Conservation (phyloP, 2,329 filamentous ascomycete species). For the Xylariaceae sp. region DNA sequence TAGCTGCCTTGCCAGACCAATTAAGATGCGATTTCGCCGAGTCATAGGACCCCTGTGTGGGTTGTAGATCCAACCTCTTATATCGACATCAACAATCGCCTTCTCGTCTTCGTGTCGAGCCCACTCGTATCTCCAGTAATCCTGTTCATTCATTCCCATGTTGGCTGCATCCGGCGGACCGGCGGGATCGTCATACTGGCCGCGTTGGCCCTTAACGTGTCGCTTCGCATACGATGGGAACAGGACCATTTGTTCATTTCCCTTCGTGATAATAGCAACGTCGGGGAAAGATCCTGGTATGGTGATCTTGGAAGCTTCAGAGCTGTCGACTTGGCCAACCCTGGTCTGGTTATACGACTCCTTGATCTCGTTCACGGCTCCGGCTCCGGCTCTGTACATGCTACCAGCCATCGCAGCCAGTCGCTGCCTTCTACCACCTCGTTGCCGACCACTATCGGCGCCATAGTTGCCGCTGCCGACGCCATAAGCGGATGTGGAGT, state of each 20-base stretch:
- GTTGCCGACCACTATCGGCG: slow-evolving; percentile 45
- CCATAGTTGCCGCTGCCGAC: slow-evolving; percentile 32
- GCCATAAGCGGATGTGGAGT: slow-evolving; percentile 29
- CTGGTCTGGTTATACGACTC: slow-evolving; percentile 56
- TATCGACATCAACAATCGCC: slow-evolving; percentile 88
- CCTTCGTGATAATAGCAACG: slow-evolving; percentile 72
- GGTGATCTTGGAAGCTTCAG: slow-evolving; percentile 33
- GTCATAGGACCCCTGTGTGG: slow-evolving; percentile 82
- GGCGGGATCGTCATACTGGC: slow-evolving; percentile 26
- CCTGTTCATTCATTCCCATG: slow-evolving; percentile 52
- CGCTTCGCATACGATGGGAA: slow-evolving; percentile 90
- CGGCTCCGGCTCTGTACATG: slow-evolving; percentile 52
- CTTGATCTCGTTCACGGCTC: slow-evolving; percentile 54
- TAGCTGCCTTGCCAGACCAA: slow-evolving; percentile 80
- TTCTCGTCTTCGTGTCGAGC: slow-evolving; percentile 74
- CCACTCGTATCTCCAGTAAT: slow-evolving; percentile 78
- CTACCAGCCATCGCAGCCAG: slow-evolving; percentile 62
- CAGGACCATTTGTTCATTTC: slow-evolving; percentile 86
- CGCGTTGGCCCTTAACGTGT: slow-evolving; percentile 49
- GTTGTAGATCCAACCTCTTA: slow-evolving; percentile 91
- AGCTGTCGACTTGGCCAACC: slow-evolving; percentile 30
- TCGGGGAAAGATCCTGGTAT: slow-evolving; percentile 81
- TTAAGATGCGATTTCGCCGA: slow-evolving; percentile 78
- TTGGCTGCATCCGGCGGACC: slow-evolving; percentile 37
- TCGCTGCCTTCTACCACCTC: slow-evolving; percentile 72